Evolutionary conservation across 2,329 filamentous ascomycete genomes (phyloP).

Genomic region (Sclerotinia trifoliorum): DNA sequence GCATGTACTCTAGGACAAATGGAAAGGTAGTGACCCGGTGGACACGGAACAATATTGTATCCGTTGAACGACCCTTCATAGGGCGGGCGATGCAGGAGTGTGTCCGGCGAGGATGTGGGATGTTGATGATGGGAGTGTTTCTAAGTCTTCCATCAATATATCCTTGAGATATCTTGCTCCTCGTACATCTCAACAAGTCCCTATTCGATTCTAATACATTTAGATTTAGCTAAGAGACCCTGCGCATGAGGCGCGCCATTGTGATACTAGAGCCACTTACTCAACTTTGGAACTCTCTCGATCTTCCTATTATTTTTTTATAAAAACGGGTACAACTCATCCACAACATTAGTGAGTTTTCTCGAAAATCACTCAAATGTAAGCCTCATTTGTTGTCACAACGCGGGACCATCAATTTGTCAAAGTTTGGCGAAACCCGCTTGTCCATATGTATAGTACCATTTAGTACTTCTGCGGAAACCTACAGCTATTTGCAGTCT

Average conservation of each 20-base stretch:
- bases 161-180: background rate
- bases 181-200: background rate
- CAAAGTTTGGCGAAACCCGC: background rate
- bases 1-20: slow-evolving; percentile 7
- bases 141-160: background rate
- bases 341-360: slow-evolving; percentile 12
- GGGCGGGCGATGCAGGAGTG: background rate
- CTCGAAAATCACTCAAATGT: slow-evolving; percentile 17
- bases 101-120: background rate
- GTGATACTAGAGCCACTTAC: background rate
- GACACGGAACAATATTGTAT: background rate
- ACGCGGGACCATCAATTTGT: slow-evolving; percentile 2
- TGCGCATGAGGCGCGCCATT: background rate
- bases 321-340: slow-evolving; percentile 13
- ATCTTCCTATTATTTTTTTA: background rate
- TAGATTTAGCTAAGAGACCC: background rate
- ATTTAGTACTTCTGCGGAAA: background rate
- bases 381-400: slow-evolving; percentile 16
- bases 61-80: background rate
- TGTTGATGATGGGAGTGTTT: background rate
- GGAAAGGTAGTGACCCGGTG: background rate
- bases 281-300: background rate
- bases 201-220: background rate
- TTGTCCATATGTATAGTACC: background rate
- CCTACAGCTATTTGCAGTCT: background rate